These are phyloP conservation scores for Aspergillus quadrilineatus DNA, from an alignment of 2,329 filamentous ascomycete species.

Conservation along the genomic window DNA sequence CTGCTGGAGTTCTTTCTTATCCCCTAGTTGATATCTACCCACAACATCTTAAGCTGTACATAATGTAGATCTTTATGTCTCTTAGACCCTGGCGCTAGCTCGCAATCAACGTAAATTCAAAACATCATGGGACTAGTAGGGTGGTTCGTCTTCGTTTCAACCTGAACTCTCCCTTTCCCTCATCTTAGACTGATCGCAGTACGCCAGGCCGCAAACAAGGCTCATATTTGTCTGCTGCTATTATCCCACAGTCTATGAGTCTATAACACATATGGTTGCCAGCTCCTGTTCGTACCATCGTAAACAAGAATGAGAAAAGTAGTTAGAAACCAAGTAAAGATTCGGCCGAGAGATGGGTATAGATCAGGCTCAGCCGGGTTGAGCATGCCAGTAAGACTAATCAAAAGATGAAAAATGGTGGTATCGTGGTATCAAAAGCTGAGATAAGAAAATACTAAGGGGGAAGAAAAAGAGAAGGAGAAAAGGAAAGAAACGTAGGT, in stretches of 20 bases:
- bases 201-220: not conserved
- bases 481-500: not conserved
- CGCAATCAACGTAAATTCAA: constrained; percentile 3
- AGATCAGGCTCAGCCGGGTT: not conserved
- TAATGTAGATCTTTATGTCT: constrained; percentile 14
- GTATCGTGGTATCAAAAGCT: not conserved
- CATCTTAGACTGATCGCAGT: not conserved
- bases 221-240: not conserved
- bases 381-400: not conserved
- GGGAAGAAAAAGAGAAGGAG: not conserved
- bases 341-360: not conserved
- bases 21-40: not conserved
- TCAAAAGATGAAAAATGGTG: not conserved
- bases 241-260: not conserved
- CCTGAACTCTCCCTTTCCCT: no score
- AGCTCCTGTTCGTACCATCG: not conserved
- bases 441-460: not conserved
- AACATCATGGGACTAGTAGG: not conserved
- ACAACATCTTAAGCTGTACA: not conserved
- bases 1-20: constrained; percentile 4
- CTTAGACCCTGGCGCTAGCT: constrained; percentile 17
- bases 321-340: not conserved
- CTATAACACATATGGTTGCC: not conserved
- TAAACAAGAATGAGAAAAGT: not conserved
- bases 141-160: not conserved